These are phyloP conservation scores for Parasitella parasitica DNA, from an alignment of 371 early-diverging fungal species.

Conservation along the genomic window DNA sequence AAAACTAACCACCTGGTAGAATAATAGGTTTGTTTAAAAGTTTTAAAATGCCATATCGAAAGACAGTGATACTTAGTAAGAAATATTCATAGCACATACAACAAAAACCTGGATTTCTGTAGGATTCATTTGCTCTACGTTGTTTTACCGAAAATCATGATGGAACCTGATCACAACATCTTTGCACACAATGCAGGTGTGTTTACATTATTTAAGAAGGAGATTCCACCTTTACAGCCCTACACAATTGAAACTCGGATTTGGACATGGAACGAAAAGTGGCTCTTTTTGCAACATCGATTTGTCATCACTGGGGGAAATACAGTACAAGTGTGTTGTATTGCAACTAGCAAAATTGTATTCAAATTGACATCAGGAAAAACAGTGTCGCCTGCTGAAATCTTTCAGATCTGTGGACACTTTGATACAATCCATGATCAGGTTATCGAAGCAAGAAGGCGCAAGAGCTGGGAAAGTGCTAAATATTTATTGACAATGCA, in stretches of 20 bases:
- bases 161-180: conserved; percentile 32
- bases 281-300: conserved; percentile 48
- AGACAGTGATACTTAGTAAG: no score
- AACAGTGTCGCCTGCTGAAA: conserved; percentile 34
- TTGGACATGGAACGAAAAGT: conserved; percentile 63
- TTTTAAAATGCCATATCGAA: no score
- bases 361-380: conserved; percentile 44
- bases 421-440: conserved; percentile 8
- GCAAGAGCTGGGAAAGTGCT: conserved; percentile 23
- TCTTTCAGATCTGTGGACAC: conserved; percentile 42
- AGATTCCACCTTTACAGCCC: conserved; percentile 51
- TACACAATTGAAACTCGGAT: conserved; percentile 55
- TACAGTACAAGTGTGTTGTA: conserved; percentile 17
- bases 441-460: conserved; percentile 23
- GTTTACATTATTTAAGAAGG: conserved; percentile 50
- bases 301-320: conserved; percentile 20
- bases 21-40: no score
- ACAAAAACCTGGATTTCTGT: conserved; percentile 57
- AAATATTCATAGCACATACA: conserved; percentile 43
- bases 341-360: conserved; percentile 41
- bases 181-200: conserved; percentile 46
- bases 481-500: conserved; percentile 18
- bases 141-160: conserved; percentile 42
- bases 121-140: conserved; percentile 49
- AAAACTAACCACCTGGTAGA: conserved; percentile 5